phyloP scores from a whole-genome alignment of 306 rosid genomes.

The Rosa lucieae region DNA sequence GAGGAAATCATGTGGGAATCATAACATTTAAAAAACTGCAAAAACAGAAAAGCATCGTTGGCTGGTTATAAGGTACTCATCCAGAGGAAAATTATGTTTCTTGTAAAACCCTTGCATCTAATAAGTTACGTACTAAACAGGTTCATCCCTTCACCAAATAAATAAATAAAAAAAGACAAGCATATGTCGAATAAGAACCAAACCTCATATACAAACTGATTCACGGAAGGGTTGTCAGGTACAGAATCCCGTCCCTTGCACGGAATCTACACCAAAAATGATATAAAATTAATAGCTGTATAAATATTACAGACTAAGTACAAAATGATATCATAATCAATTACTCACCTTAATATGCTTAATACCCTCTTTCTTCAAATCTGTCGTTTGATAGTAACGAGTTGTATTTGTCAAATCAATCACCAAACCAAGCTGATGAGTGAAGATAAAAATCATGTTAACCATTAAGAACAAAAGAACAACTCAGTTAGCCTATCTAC shows the following conservation, averaged over 20 bases:
- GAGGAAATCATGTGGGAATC: neutral
- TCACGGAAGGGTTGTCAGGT: slow-evolving; percentile 86
- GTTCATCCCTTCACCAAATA: neutral
- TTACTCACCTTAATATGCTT: slow-evolving; percentile 84
- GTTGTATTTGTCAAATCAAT: slow-evolving; percentile 93
- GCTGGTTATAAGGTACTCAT: neutral
- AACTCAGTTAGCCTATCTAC: neutral
- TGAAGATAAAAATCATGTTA: slow-evolving; percentile 29
- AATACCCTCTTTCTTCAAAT: slow-evolving; percentile 93
- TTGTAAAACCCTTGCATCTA: neutral
- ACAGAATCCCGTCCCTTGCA: slow-evolving; percentile 95
- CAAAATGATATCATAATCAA: slow-evolving; percentile 23
- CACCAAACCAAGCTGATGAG: slow-evolving; percentile 91
- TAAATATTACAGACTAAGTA: slow-evolving; percentile 22
- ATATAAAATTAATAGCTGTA: slow-evolving; percentile 18
- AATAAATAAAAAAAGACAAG: neutral
- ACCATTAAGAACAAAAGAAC: neutral
- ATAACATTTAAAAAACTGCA: neutral
- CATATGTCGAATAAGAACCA: slow-evolving; percentile 38
- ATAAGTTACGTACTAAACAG: neutral
- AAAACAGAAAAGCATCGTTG: neutral
- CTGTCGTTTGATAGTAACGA: slow-evolving; percentile 79
- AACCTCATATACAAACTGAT: slow-evolving; percentile 91
- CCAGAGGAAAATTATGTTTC: neutral
- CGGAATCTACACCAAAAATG: slow-evolving; percentile 65